Conservation (phyloP, 768 basidiomycete genomes). For the Auriculariales sp. region DNA sequence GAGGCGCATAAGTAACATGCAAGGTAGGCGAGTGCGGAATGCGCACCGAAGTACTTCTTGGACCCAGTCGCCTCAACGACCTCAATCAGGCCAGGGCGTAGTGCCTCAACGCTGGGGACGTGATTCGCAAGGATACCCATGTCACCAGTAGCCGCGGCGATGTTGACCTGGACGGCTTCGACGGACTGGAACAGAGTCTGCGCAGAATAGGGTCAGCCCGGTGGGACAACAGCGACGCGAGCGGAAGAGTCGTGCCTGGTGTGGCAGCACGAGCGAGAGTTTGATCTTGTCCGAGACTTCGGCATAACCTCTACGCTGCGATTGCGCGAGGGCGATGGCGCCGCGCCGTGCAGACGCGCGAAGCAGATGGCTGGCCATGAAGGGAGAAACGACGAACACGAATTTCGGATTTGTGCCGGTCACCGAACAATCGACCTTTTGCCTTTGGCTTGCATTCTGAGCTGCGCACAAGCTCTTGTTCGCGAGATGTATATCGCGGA, state of each 20-base stretch:
- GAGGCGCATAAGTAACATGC: not conserved
- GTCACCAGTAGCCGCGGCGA: slow-evolving; percentile 86
- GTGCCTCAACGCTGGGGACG: slow-evolving; percentile 90
- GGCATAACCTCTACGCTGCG: slow-evolving; percentile 76
- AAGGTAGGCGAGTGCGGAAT: not conserved
- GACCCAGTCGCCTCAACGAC: slow-evolving; percentile 70
- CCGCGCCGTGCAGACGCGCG: slow-evolving; percentile 47
- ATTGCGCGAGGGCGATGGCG: slow-evolving; percentile 26
- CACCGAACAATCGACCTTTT: too few species aligned
- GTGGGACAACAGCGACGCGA: slow-evolving; percentile 1
- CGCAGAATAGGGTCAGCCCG: not conserved
- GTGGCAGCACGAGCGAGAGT: slow-evolving; percentile 86
- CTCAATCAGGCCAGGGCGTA: slow-evolving; percentile 89
- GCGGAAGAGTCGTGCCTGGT: slow-evolving; percentile 53
- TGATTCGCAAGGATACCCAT: slow-evolving; percentile 99
- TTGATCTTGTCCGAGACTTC: slow-evolving; percentile 84
- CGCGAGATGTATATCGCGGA: too few species aligned
- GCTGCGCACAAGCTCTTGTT: too few species aligned
- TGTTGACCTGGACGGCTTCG: slow-evolving; percentile 92
- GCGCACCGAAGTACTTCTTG: slow-evolving; percentile 97
- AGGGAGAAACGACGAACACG: not conserved
- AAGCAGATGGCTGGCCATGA: slow-evolving; percentile 27
- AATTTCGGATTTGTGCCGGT: too few species aligned
- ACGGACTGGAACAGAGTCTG: slow-evolving; percentile 83
- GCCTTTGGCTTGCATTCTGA: too few species aligned